A percentile compares a stretch with the other conserved stretches of the same genome.
Conservation (phyloP, 257 asterid genomes). For the Solanum bukasovii region DNA sequence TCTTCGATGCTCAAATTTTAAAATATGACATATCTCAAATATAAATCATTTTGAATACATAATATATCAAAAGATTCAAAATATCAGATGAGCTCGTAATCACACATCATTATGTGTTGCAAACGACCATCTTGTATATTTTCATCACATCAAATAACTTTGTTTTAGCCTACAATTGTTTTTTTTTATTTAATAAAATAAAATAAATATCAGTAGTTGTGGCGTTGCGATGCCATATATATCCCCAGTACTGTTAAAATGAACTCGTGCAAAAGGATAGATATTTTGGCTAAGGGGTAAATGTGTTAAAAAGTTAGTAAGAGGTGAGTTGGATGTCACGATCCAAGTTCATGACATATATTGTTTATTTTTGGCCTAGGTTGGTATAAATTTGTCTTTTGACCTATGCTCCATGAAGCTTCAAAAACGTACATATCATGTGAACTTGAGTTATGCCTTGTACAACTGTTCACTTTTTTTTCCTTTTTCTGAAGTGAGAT, state of each 20-base stretch:
- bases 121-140: background rate
- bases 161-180: background rate
- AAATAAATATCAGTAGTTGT: background rate
- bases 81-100: background rate
- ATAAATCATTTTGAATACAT: no score
- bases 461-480: background rate
- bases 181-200: no score
- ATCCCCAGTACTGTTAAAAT: background rate
- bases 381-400: no score
- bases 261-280: background rate
- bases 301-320: background rate
- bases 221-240: background rate
- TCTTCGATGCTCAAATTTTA: no score
- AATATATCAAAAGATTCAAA: background rate
- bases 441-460: background rate
- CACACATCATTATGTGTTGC: background rate
- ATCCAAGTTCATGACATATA: background rate
- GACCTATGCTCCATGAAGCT: background rate
- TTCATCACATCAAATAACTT: background rate
- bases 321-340: background rate
- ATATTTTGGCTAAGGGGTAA: background rate
- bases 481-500: background rate
- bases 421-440: background rate
- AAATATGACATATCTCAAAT: no score
- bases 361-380: rapidly evolving